Base-by-base conservation (phyloP, 441 rosid genomes). In the Bruguiera hainesii region DNA sequence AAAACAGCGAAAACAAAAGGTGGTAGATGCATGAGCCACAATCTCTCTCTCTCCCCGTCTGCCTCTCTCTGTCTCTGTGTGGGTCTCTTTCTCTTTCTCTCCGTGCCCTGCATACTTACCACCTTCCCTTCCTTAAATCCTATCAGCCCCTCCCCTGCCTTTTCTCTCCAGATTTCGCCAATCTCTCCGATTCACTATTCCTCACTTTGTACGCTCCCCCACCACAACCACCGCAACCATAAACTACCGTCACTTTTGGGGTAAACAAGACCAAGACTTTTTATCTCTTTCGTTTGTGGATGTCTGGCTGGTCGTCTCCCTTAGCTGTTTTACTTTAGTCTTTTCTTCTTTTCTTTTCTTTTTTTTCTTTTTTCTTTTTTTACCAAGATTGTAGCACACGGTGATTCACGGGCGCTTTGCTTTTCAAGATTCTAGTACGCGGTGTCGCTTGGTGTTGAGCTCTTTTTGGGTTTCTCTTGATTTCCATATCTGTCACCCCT, bases 21-120 rank as follows among this genome's bases (percentile, higher is more conserved):
- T 81, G 84, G 85, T 81, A 68, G 83, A 81, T 79, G 84, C 83
- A 82, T 84, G 82, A 85, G 78, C 78, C 81, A 65, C 75, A 63
- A 48, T 61, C 64, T 31, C 50, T 60, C 4, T 28, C 29, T 53
- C 35, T 3, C 39, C 20, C 20, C 20, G 20, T 25, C 33, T 4
- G 1, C 1, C 49, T 35, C 52, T 23, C 60, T 63, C 63, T 19
- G 29, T 31, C 52, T 51, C 3, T 18, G 55, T 10, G 31, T 42
- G 6, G 29, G 19, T n/a, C 33, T 49, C 61, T 64, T 42, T 37
- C 42, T 20, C 28, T 52, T 26, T 30, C 56, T n/a, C 16, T 28
- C n/a, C 46, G 46, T 21, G 10, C 48, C n/a, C 13, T 0, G 52
- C 65, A 42, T 31, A 2, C 59, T 18, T 57, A 20, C 82, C 69